phyloP scores from a whole-genome alignment of 441 rosid species.

The Adansonia madagascariensis region DNA sequence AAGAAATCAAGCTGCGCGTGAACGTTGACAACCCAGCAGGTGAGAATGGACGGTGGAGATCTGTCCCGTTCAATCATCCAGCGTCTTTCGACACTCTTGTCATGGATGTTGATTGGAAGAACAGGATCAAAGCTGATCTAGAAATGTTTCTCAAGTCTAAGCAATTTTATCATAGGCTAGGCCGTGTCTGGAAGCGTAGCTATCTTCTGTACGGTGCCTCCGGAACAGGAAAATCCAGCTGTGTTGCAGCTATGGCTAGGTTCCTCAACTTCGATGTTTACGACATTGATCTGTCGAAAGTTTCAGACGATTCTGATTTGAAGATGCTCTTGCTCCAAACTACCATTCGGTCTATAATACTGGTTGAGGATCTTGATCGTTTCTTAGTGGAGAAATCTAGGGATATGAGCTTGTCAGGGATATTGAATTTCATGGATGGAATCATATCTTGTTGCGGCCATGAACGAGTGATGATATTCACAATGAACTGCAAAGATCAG shows the following conservation, averaged over 20 bases:
- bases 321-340: constrained; percentile 44
- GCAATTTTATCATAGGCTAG: constrained; percentile 43
- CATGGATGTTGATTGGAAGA: constrained; percentile 42
- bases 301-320: constrained; percentile 42
- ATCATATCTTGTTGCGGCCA: constrained; percentile 59
- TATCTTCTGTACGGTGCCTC: constrained; percentile 46
- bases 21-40: constrained; percentile 19
- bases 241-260: constrained; percentile 45
- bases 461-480: constrained; percentile 65
- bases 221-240: constrained; percentile 50
- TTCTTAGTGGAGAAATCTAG: constrained; percentile 34
- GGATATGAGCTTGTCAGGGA: constrained; percentile 48
- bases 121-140: constrained; percentile 37
- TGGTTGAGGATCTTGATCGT: constrained; percentile 47
- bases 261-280: constrained; percentile 43
- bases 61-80: constrained; percentile 41
- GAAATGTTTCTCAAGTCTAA: constrained; percentile 44
- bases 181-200: constrained; percentile 53
- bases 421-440: constrained; percentile 78
- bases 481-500: constrained; percentile 36
- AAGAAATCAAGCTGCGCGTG: constrained; percentile 34
- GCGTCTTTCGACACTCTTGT: constrained; percentile 44
- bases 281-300: constrained; percentile 40
- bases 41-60: constrained; percentile 39
- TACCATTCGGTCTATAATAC: constrained; percentile 35